These are phyloP conservation scores for Rhododendron mucronatum DNA, from an alignment of 148 eudicot genomes.

Conservation along the genomic window DNA sequence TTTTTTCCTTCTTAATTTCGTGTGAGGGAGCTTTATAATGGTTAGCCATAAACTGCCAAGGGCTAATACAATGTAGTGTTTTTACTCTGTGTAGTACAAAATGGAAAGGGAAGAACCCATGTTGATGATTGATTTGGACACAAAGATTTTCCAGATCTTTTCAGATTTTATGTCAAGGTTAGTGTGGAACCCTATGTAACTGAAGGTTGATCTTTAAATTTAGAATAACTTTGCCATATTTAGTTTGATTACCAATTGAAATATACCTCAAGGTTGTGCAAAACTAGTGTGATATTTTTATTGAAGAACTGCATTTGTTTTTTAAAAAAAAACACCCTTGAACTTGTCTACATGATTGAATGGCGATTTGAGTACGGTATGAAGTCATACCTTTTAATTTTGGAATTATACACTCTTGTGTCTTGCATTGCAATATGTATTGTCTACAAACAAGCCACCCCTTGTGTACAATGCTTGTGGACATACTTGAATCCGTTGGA, in stretches of 20 bases:
- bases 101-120: slow-evolving; percentile 17
- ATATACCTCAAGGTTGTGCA: neutral
- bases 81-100: neutral
- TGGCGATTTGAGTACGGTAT: neutral
- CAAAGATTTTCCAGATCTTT: slow-evolving; percentile 21
- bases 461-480: neutral
- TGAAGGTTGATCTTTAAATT: neutral
- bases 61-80: neutral
- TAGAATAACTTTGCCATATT: neutral
- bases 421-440: neutral
- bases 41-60: neutral
- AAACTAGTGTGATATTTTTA: neutral
- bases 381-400: neutral
- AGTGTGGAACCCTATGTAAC: neutral
- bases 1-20: neutral
- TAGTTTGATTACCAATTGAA: neutral
- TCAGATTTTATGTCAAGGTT: slow-evolving; percentile 39
- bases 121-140: slow-evolving; percentile 7
- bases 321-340: neutral
- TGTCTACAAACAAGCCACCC: neutral
- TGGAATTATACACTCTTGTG: neutral
- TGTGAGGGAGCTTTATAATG: neutral
- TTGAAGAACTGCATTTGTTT: neutral
- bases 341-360: neutral
- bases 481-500: neutral